Conservation (phyloP, 495 filamentous ascomycete species). For the Aspergillus diversus region DNA sequence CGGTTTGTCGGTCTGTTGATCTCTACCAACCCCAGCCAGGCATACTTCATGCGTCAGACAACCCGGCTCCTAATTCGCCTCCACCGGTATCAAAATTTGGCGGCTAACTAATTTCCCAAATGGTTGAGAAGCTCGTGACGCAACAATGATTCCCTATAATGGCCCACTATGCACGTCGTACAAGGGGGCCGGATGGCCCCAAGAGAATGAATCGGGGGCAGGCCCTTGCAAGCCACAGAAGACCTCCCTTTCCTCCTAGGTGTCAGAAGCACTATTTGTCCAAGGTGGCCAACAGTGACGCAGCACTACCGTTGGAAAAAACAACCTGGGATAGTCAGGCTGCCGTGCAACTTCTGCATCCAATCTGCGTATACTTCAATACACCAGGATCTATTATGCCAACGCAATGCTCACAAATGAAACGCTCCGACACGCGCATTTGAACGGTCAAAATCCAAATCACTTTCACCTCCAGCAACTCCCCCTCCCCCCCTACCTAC, state of each 20-base stretch:
- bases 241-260: not conserved
- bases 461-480: conserved; percentile 4
- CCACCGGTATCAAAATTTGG: conserved; percentile 4
- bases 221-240: conserved; percentile 22
- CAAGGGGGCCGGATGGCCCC: conserved; percentile 26
- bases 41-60: conserved; percentile 11
- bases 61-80: not conserved
- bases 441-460: conserved; percentile 8
- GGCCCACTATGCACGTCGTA: conserved; percentile 30
- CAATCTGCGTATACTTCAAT: conserved; percentile 27
- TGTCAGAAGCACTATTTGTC: conserved; percentile 16
- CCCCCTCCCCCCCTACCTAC: conserved; percentile 3
- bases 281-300: conserved; percentile 22
- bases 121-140: conserved; percentile 23
- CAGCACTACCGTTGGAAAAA: conserved; percentile 13
- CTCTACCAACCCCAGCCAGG: not conserved
- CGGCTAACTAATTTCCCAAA: conserved; percentile 14
- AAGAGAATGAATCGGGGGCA: conserved; percentile 12
- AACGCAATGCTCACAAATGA: conserved; percentile 8
- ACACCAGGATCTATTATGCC: conserved; percentile 20
- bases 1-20: conserved; percentile 5
- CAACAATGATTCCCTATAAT: conserved; percentile 20
- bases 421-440: conserved; percentile 9
- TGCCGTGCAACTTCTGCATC: conserved; percentile 26
- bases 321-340: conserved; percentile 16